These are phyloP conservation scores for Malus sieversii DNA, from an alignment of 306 rosid species.

Conservation along the genomic window DNA sequence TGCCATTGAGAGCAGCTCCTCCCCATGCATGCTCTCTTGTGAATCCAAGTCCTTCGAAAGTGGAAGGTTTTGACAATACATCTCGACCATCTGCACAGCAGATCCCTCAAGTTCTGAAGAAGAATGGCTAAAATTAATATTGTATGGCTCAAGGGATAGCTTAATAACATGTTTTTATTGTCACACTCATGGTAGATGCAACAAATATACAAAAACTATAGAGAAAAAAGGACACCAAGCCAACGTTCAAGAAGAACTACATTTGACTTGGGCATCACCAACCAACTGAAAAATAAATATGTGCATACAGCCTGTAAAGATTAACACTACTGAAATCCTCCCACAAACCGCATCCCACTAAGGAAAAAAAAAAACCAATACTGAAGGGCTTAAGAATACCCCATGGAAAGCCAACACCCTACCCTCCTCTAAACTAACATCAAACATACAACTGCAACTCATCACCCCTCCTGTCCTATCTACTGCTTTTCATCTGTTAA, in stretches of 20 bases:
- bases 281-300: background rate
- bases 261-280: background rate
- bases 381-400: background rate
- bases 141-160: constrained; percentile 11
- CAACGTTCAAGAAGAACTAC: background rate
- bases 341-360: background rate
- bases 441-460: background rate
- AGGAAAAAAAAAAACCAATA: background rate
- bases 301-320: background rate
- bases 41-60: constrained; percentile 90
- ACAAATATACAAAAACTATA: background rate
- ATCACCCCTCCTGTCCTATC: background rate
- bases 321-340: background rate
- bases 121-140: constrained; percentile 22
- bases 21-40: constrained; percentile 87
- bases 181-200: background rate
- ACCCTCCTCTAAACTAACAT: background rate
- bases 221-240: background rate
- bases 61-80: constrained; percentile 73
- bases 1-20: constrained; percentile 71
- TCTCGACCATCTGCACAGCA: constrained; percentile 67
- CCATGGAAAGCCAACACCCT: background rate
- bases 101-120: constrained; percentile 68
- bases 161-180: constrained; percentile 10
- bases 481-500: background rate